These are phyloP conservation scores for Knufia fluminis DNA, from an alignment of 2,329 filamentous ascomycete genomes.

Conservation along the genomic window DNA sequence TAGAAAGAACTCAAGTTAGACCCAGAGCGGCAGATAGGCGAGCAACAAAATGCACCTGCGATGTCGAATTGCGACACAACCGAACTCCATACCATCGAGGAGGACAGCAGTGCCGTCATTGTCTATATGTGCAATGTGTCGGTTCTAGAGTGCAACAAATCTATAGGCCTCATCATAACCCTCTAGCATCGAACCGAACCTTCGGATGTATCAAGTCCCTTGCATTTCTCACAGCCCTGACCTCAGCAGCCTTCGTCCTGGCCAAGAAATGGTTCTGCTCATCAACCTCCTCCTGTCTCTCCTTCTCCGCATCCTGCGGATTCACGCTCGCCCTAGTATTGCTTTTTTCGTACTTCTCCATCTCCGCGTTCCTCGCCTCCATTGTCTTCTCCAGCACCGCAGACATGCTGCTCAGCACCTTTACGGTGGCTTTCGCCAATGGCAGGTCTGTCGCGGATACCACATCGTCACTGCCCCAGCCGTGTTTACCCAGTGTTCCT, in stretches of 20 bases:
- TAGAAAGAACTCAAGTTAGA: no score
- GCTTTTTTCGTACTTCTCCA: slow-evolving; percentile 34
- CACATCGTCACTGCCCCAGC: slow-evolving; percentile 70
- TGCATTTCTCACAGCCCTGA: slow-evolving; percentile 70
- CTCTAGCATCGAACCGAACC: slow-evolving; percentile 51
- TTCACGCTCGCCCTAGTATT: slow-evolving; percentile 15
- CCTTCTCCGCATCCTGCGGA: slow-evolving; percentile 31
- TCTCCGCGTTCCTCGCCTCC: slow-evolving; percentile 55
- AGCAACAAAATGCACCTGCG: no score
- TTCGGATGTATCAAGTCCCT: slow-evolving; percentile 58
- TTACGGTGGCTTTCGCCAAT: slow-evolving; percentile 72
- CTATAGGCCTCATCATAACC: no score
- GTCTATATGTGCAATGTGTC: no score
- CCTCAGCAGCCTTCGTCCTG: slow-evolving; percentile 75
- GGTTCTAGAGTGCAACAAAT: no score
- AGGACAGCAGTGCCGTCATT: no score
- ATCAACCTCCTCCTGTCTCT: slow-evolving; percentile 35
- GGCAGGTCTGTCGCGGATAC: slow-evolving; percentile 64
- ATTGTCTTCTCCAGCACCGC: slow-evolving; percentile 63
- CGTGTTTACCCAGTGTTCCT: slow-evolving; percentile 44
- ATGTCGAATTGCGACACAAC: no score
- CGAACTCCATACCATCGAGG: not conserved
- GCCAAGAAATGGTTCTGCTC: slow-evolving; percentile 56
- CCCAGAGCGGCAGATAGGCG: no score
- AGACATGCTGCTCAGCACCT: slow-evolving; percentile 88